A percentile compares a stretch with the other conserved stretches of the same genome.
Conservation (phyloP, 768 basidiomycete species). For the Chlorophyllum brunneum region DNA sequence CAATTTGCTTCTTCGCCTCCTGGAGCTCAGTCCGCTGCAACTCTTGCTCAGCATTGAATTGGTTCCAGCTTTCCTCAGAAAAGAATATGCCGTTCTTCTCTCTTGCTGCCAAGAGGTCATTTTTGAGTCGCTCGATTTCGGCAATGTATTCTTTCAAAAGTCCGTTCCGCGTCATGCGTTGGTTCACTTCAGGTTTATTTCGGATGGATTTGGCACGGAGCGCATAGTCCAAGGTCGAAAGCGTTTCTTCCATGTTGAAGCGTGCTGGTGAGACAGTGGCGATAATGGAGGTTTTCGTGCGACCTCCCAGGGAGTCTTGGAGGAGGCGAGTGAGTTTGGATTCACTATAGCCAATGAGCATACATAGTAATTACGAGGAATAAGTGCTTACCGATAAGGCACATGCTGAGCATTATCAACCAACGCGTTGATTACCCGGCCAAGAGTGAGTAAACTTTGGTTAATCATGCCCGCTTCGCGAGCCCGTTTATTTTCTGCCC, state of each 20-base stretch:
- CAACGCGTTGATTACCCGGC: constrained; percentile 92
- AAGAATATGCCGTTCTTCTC: constrained; percentile 97
- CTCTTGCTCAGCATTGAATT: constrained; percentile 76
- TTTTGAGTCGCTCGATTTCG: constrained; percentile 91
- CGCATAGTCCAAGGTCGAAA: constrained; percentile 96
- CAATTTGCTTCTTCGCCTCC: constrained; percentile 80
- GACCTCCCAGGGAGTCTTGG: constrained; percentile 98
- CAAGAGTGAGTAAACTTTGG: constrained; percentile 93
- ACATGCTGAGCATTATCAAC: constrained; percentile 91
- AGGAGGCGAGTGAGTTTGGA: constrained; percentile 96
- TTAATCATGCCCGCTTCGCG: constrained; percentile 99
- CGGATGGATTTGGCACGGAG: constrained; percentile 91
- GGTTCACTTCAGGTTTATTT: constrained; percentile 94
- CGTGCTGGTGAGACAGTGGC: constrained; percentile 94
- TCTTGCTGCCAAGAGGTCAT: constrained; percentile 83
- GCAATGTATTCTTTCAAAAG: constrained; percentile 90
- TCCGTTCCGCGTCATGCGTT: constrained; percentile 88
- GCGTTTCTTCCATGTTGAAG: constrained; percentile 93
- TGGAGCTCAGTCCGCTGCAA: constrained; percentile 71
- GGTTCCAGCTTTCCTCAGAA: constrained; percentile 86
- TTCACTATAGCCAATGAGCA: constrained; percentile 49
- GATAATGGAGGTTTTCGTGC: constrained; percentile 96
- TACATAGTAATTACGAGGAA: background rate
- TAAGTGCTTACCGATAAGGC: constrained; percentile 72
- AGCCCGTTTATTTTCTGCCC: constrained; percentile 92